Percentiles rank a stretch among this genome's conserved stretches.
These are phyloP conservation scores for Nyssa sinensis DNA, from an alignment of 148 eudicot species.

Conservation along the genomic window DNA sequence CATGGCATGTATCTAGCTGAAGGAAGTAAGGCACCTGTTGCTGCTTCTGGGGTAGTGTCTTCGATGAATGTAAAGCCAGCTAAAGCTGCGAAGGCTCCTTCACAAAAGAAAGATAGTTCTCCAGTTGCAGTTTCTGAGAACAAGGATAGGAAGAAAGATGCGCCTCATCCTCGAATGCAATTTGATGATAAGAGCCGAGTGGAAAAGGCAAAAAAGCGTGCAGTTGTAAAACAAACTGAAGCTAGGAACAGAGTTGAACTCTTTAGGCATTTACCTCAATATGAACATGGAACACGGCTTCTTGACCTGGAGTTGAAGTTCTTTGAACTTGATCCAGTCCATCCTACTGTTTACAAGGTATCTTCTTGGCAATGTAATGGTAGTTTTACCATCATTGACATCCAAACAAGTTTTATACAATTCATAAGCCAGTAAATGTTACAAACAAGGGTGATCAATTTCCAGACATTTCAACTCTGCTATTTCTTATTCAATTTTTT, in stretches of 20 bases:
- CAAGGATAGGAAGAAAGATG: slow-evolving; percentile 98
- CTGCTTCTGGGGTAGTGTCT: slow-evolving; percentile 43
- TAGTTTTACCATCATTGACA: not conserved
- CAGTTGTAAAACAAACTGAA: slow-evolving; percentile 88
- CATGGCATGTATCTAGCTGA: slow-evolving; percentile 43
- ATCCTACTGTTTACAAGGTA: slow-evolving; percentile 96
- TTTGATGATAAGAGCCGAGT: slow-evolving; percentile 89
- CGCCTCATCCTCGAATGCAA: slow-evolving; percentile 96
- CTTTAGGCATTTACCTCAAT: slow-evolving; percentile 91
- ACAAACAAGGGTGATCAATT: not conserved
- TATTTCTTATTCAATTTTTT: not conserved
- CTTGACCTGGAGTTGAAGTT: slow-evolving; percentile 85
- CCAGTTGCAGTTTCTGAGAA: slow-evolving; percentile 74
- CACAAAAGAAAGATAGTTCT: slow-evolving; percentile 60
- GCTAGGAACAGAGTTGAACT: slow-evolving; percentile 86
- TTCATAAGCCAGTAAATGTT: not conserved
- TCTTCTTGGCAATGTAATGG: not conserved
- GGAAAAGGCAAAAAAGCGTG: slow-evolving; percentile 93
- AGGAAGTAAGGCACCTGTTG: slow-evolving; percentile 41
- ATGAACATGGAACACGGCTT: slow-evolving; percentile 89
- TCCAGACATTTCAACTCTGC: not conserved
- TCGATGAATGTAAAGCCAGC: slow-evolving; percentile 46
- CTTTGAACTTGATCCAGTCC: slow-evolving; percentile 85
- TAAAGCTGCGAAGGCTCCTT: slow-evolving; percentile 53
- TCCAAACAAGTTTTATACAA: not conserved